Percentiles rank a stretch among this genome's conserved stretches.
Evolutionary conservation across 768 basidiomycete species (phyloP).

Genomic region (Boletus reticulatus): DNA sequence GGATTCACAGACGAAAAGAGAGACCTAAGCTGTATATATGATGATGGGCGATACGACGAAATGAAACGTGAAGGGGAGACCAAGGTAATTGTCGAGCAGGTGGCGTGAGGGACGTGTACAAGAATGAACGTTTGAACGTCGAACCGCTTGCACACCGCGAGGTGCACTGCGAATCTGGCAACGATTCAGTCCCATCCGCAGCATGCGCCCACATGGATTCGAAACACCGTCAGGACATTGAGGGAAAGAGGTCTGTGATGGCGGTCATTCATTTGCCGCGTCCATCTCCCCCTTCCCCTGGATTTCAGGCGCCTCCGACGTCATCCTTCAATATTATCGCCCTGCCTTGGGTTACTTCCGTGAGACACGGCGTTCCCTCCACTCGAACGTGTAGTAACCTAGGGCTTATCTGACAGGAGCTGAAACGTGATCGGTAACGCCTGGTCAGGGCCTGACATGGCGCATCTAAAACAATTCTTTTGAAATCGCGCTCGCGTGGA

Average conservation of each 20-base stretch:
- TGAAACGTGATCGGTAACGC: slow-evolving; percentile 1
- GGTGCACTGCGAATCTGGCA: not conserved
- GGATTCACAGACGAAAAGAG: not conserved
- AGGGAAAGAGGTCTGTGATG: not conserved
- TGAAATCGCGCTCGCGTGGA: not conserved
- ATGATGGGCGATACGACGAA: not conserved
- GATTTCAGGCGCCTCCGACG: slow-evolving; percentile 2
- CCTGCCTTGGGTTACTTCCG: not conserved
- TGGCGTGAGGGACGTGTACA: not conserved
- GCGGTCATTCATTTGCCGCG: not conserved
- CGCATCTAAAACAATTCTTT: slow-evolving; percentile 1
- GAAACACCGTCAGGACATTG: not conserved
- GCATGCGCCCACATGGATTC: not conserved
- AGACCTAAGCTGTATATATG: slow-evolving; percentile 4
- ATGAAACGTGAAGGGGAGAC: not conserved
- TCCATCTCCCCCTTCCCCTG: not conserved
- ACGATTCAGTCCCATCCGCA: not conserved
- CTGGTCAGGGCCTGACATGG: too few species aligned
- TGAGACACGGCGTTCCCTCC: not conserved
- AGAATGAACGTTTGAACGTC: slow-evolving; percentile 1
- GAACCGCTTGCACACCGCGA: slow-evolving; percentile 1
- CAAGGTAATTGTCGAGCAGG: not conserved
- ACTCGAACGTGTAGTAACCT: not conserved
- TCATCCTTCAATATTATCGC: not conserved
- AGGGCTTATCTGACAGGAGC: slow-evolving; percentile 8